Evolutionary conservation across 1,139 yeast species (phyloP), one percentile per base, ranked within the genome.

Genomic region (Scheffersomyces parashehatae): DNA sequence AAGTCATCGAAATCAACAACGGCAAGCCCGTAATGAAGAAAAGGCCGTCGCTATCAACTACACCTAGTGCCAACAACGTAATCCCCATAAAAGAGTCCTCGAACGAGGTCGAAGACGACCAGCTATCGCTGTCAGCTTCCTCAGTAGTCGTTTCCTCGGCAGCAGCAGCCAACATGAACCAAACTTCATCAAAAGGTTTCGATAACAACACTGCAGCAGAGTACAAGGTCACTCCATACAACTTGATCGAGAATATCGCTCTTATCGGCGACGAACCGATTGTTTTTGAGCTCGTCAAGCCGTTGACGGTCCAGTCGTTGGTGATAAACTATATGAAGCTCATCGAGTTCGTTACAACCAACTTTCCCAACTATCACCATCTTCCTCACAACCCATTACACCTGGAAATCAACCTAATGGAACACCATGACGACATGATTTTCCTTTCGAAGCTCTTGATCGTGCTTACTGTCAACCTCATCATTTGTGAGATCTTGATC

Each of bases 401-500:
- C 24, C 10, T 38, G 13, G 55, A 56, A 31, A 51, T 52, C 41
- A 64, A 61, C 41, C 45, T 67, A 28, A 51, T 62, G 30, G 46
- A 52, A 8, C 59, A 58, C 45, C 67, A 67, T 30, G 60, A 59
- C 37, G 73, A 70, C 45, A 63, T 71, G n/a, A 50, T 60, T 29
- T 65, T 53, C 43, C 54, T 70, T 24, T 67, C 73, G 20, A 63
- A 58, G 26, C 45, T 66, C 24, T 54, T 66, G 29, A 55, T 65
- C 6, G 59, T 67, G 1, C 48, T 69, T 37, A 62, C 74, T 4
- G 49, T 67, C 35, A 56, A 61, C 43, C 54, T 68, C 43, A 49
- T 68, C 29, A 56, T 67, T 5, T 58, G 66, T 10, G 75, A 70
- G 46, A 59, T 65, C 42, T 54, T 67, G 40, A 61, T 65, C 43